Base-by-base conservation (phyloP, 345 rosid species). In the Lagerstroemia speciosa region DNA sequence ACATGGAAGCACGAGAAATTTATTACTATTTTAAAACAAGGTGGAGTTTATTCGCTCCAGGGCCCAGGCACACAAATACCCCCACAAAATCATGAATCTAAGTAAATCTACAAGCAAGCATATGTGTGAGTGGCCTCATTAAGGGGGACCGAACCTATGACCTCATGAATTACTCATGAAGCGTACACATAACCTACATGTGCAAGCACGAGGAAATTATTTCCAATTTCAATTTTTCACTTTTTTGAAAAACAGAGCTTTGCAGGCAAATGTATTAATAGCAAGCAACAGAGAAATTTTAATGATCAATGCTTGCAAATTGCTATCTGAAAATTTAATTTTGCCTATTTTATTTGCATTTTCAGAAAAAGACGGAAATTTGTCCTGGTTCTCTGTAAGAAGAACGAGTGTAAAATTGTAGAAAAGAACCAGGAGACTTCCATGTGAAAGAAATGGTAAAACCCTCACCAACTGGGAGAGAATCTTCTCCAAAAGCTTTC, bases 381-480 rank as follows among this genome's bases (percentile, higher is more conserved):
- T 53, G 26, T 50, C n/a, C 55, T 17, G 3, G 19, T 17, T 50
- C 55, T 22, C 55, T 24, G 4, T 2, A 15, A 48, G 3, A 16
- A 20, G 2, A 20, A 3, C 12, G 5, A 9, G 24, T 48, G 53
- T 20, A 15, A 8, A 16, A 22, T 6, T 17, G 3, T 48, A 17
- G 24, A 48, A 48, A 48, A 48, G 53, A 48, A 41, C 22, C 24
- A 48, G 5, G 60, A 53, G 29, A 53, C 55, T 50, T 17, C 55
- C 63, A 58, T 58, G 63, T 26, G 14, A 30, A 58, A 3, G 19
- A 58, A 27, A 27, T 6, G 34, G 34, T 10, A 58, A 58, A 58
- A 27, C 46, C 36, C 78, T 74, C 83, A 93, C 98, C 98, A 61
- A 87, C 89, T 10, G 96, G 89, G 41, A 93, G 86, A 30, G 98